Evolutionary conservation across 495 filamentous ascomycete species (phyloP).

Genomic region (Penicillium goetzii): DNA sequence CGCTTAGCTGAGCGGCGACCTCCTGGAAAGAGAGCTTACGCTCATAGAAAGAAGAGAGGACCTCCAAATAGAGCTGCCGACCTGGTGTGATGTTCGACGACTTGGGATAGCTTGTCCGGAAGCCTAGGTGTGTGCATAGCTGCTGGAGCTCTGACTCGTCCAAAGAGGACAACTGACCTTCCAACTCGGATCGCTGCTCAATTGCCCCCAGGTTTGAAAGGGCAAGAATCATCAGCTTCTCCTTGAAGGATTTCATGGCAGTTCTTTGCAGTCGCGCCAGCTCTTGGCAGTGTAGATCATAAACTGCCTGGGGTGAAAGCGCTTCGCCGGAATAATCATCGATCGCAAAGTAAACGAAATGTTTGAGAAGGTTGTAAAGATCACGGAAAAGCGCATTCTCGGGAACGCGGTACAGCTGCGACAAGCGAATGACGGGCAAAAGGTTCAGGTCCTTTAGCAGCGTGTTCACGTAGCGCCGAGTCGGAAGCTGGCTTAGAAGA

Average conservation of each 20-base stretch:
- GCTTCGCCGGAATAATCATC: constrained; percentile 88
- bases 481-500: constrained; percentile 90
- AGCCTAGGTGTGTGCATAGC: constrained; percentile 71
- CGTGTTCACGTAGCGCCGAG: constrained; percentile 89
- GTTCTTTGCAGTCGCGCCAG: constrained; percentile 81
- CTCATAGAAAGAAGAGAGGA: constrained; percentile 77
- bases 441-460: constrained; percentile 89
- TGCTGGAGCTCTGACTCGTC: constrained; percentile 71
- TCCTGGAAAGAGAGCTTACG: constrained; percentile 84
- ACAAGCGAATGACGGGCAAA: constrained; percentile 79
- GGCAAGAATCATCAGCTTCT: constrained; percentile 86
- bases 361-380: constrained; percentile 73
- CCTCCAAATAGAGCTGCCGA: constrained; percentile 72
- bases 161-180: constrained; percentile 73
- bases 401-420: constrained; percentile 72
- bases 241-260: constrained; percentile 81
- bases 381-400: constrained; percentile 82
- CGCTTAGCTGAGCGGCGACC: constrained; percentile 64
- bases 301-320: constrained; percentile 69
- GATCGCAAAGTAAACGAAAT: constrained; percentile 86
- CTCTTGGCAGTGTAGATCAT: constrained; percentile 74
- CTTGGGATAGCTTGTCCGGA: constrained; percentile 79
- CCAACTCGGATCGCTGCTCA: constrained; percentile 75
- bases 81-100: constrained; percentile 62
- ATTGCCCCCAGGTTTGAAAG: constrained; percentile 91